Percentiles rank a stretch among this genome's conserved stretches.
Conservation (phyloP, 768 basidiomycete species). For the Suillus lakei region DNA sequence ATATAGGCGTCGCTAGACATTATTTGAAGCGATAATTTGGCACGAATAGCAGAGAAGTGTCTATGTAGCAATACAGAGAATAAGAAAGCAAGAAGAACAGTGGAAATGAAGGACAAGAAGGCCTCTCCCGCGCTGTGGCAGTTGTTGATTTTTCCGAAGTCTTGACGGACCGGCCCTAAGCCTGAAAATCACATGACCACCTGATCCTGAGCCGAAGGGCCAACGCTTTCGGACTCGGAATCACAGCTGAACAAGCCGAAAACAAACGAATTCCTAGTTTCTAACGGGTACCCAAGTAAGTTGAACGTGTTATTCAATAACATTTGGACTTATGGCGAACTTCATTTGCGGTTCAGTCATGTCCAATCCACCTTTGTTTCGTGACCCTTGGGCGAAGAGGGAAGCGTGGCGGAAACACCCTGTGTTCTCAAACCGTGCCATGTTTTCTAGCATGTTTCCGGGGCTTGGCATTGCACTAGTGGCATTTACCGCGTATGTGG, state of each 20-base stretch:
- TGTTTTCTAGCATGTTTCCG: slow-evolving; percentile 92
- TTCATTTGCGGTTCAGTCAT: slow-evolving; percentile 37
- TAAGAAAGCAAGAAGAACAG: slow-evolving; percentile 30
- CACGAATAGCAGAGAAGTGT: slow-evolving; percentile 17
- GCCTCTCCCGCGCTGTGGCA: slow-evolving; percentile 25
- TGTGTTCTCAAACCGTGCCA: slow-evolving; percentile 84
- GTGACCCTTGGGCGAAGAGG: slow-evolving; percentile 93
- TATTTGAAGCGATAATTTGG: slow-evolving; percentile 9
- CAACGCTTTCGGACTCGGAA: not conserved
- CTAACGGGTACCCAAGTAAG: not conserved
- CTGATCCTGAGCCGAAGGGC: slow-evolving; percentile 10
- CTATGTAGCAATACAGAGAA: slow-evolving; percentile 30
- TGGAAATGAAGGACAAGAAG: slow-evolving; percentile 31
- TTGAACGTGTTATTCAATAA: not conserved
- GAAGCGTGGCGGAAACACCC: slow-evolving; percentile 93
- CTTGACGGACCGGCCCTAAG: slow-evolving; percentile 64
- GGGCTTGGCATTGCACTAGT: slow-evolving; percentile 93
- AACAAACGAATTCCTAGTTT: not conserved
- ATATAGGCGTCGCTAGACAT: slow-evolving; percentile 56
- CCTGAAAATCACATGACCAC: slow-evolving; percentile 25
- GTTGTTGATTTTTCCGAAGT: slow-evolving; percentile 44
- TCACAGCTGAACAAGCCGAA: slow-evolving; percentile 5
- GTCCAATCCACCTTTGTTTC: slow-evolving; percentile 73
- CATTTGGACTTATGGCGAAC: not conserved
- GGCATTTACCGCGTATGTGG: slow-evolving; percentile 90